Conservation (phyloP, 2,329 filamentous ascomycete genomes). For the Aspergillus pseudotamarii region DNA sequence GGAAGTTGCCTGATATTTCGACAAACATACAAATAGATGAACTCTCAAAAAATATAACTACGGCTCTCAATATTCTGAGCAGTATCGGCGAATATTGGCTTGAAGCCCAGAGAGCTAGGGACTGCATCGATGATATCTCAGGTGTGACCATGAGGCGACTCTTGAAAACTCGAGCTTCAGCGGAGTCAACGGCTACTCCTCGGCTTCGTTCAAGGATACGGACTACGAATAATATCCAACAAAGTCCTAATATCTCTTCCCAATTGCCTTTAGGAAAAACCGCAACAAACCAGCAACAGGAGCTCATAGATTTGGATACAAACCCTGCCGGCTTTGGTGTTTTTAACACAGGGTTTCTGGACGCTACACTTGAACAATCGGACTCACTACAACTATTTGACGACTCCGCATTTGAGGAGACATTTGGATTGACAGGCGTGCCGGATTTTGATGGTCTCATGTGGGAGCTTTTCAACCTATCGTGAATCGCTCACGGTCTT, state of each 20-base stretch:
- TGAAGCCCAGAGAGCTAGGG: constrained; percentile 43
- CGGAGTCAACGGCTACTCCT: not conserved
- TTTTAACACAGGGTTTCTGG: not conserved
- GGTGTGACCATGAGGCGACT: constrained; percentile 30
- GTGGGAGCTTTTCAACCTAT: constrained; percentile 29
- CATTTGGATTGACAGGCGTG: constrained; percentile 28
- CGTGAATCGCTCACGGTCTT: not conserved
- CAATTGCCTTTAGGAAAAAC: not conserved
- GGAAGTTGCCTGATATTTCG: constrained; percentile 49
- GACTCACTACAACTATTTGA: constrained; percentile 20
- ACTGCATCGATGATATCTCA: constrained; percentile 35
- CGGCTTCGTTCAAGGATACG: not conserved
- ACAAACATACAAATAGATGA: constrained; percentile 40
- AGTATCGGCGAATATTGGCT: constrained; percentile 57
- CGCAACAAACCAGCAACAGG: not conserved
- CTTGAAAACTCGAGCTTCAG: constrained; percentile 13
- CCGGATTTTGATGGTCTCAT: constrained; percentile 35
- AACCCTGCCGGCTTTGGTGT: not conserved
- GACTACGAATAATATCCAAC: not conserved
- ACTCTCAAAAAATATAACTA: constrained; percentile 47
- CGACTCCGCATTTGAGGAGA: constrained; percentile 25
- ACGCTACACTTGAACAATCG: not conserved
- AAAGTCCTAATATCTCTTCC: not conserved
- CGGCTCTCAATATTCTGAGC: constrained; percentile 52
- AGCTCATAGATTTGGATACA: not conserved